Percentiles rank a stretch among this genome's conserved stretches.
Conservation (phyloP, 1,284 basidiomycete genomes). For the Grifola frondosa region DNA sequence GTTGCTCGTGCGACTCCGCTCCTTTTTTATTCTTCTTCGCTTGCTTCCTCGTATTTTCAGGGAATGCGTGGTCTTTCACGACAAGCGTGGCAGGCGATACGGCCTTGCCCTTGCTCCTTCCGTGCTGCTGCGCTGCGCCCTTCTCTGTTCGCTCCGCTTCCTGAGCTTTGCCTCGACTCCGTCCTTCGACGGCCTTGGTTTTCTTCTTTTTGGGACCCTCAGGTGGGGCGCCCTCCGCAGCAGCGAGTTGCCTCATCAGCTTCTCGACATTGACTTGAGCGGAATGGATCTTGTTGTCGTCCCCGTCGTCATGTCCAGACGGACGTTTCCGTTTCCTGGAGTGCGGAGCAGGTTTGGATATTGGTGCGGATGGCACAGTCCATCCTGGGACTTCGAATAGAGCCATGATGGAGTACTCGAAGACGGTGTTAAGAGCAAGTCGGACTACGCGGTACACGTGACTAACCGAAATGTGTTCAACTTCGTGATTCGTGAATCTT, state of each 20-base stretch:
- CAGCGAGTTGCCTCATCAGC: slow-evolving; percentile 63
- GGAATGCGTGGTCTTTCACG: background rate
- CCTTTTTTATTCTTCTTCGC: slow-evolving; percentile 17
- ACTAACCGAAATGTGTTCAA: too few species aligned
- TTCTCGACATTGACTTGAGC: slow-evolving; percentile 77
- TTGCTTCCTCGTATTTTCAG: slow-evolving; percentile 15
- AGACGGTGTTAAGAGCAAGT: background rate
- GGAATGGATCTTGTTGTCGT: slow-evolving; percentile 42
- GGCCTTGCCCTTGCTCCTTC: slow-evolving; percentile 24
- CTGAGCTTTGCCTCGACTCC: background rate
- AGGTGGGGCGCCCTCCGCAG: slow-evolving; percentile 14
- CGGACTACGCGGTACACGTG: too few species aligned
- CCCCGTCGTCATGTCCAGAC: slow-evolving; percentile 25
- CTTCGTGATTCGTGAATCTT: too few species aligned
- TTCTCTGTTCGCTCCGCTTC: slow-evolving; percentile 18
- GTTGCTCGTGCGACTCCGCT: background rate
- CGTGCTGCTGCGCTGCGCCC: slow-evolving; percentile 34
- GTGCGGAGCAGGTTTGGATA: slow-evolving; percentile 33
- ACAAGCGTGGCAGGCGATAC: background rate
- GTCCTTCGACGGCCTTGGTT: slow-evolving; percentile 14
- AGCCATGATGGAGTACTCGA: slow-evolving; percentile 33
- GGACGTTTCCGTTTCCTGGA: slow-evolving; percentile 72
- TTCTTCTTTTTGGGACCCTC: slow-evolving; percentile 14
- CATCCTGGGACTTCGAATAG: slow-evolving; percentile 77
- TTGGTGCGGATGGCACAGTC: slow-evolving; percentile 51